Base-by-base conservation (phyloP, 163 green algal species). In the Chlamydomonas reinhardtii region DNA sequence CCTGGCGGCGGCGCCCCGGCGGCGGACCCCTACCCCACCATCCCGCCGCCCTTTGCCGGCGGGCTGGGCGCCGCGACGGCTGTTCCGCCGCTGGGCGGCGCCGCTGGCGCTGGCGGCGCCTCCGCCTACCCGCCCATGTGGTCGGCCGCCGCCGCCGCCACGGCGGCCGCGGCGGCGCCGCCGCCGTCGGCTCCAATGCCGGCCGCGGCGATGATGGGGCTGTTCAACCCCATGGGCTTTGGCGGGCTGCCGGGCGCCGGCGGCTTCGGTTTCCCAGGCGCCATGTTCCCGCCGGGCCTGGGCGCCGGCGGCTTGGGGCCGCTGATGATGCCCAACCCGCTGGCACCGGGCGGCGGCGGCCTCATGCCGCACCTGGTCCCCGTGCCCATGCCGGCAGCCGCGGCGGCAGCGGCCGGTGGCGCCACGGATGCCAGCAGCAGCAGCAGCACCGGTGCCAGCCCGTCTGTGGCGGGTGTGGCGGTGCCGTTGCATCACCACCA, bases 401-500 rank as follows among this genome's bases (percentile, higher is more conserved):
- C 32, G 31, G 31, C 48, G 48, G 48, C 6, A 1, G 9, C 48
- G 66, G 16, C 31, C 17, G 22, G 34, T 9, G 68, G 8, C 37
- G 15, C 59, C 29, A 29, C 75, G 0, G 31, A 17, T 19, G 29
- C 76, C 20, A 14, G 29, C 39, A 20, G 35, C 16, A 27, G 29
- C 3, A 29, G 0, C 31, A 19, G 39, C 31, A 8, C 39, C 39
- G 39, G 5, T 8, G 39, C 39, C 5, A 64, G 64, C 4, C 27
- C 76, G 1, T 25, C 37, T 32, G 76, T 83, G 25, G 76, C 61
- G 22, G 61, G 32, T 29, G 39, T 84, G 29, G 37, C 61, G 64
- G 76, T 84, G 32, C 76, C 76, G 39, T 39, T 84, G 76, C 39
- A 52, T 2, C 64, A 75, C 37, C 76, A 84, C 39, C 76, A 84